Evolutionary conservation across 192 early-diverging fungal species (phyloP), one percentile per base, ranked within the genome.

Genomic region (Backusella tarrabulga): DNA sequence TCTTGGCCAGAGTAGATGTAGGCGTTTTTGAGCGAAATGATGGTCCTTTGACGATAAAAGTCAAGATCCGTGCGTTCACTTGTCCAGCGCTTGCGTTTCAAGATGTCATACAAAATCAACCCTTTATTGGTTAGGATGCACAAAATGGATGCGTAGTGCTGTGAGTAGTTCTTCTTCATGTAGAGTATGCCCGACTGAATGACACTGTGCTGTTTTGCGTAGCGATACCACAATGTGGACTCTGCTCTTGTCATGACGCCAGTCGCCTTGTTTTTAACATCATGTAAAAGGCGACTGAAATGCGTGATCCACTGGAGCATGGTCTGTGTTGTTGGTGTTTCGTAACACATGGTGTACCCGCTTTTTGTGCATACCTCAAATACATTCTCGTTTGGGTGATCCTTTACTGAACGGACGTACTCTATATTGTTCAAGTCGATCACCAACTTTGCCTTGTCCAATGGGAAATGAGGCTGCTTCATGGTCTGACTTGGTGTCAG

Each of bases 41-140:
- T 44, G 26, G 17, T 14, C 4, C 21, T 38, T 56, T 21, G 35
- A n/a, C 68, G 35, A 38, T 41, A 41, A 23, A 40, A 21, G 5
- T 40, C 17, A 9, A 41, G 35, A 14, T 70, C 68, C 1, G n/a
- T 36, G 8, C 40, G 34, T 42, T 41, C 23, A 38, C 35, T 70
- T 70, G 68, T 70, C 68, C 68, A 70, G 1, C 4, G 11, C 23
- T 56, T 66, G 3, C 56, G 32, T 6, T 63, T 74, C 17, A 41
- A 63, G 1, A 26, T 74, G 12, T 74, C 52, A 66, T 63, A 74
- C 56, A 74, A 6, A 2, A 74, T 38, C 26, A 74, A 21, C 4
- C 60, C 73, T 8, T 40, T 23, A 4, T 19, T 38, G 2, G 56
- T 74, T 5, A 74, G 36, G 34, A 74, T 63, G 23, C 73, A 41